Evolutionary conservation across 148 eudicot species (phyloP).

Genomic region (Silene uniflora): DNA sequence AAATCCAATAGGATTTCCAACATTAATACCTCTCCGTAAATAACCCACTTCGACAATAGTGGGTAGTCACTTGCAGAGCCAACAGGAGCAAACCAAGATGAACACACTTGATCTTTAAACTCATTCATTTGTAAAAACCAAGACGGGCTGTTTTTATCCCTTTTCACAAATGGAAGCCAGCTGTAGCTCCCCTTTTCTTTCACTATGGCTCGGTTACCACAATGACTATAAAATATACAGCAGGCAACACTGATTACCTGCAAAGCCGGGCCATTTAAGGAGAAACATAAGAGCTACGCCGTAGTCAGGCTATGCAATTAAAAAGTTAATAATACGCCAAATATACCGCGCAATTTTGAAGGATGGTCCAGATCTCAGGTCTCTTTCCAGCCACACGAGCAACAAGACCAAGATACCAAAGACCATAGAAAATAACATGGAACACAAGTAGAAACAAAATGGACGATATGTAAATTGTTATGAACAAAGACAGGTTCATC

Average conservation of each 20-base stretch:
- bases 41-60: conserved; percentile 93
- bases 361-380: conserved; percentile 77
- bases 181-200: conserved; percentile 60
- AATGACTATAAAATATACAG: conserved; percentile 97
- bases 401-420: conserved; percentile 98
- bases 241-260: conserved; percentile 96
- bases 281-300: not conserved
- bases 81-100: conserved; percentile 99
- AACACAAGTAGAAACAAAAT: conserved; percentile 86
- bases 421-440: conserved; percentile 82
- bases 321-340: not conserved
- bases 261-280: conserved; percentile 19
- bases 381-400: conserved; percentile 91
- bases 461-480: conserved; percentile 81
- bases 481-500: conserved; percentile 95
- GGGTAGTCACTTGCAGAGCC: conserved; percentile 99
- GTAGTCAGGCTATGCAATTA: conserved; percentile 4
- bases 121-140: conserved; percentile 73
- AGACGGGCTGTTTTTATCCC: conserved; percentile 76
- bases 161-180: conserved; percentile 80
- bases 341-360: conserved; percentile 97
- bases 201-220: conserved; percentile 85
- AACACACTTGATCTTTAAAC: conserved; percentile 84
- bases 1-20: conserved; percentile 3
- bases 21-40: conserved; percentile 82